A percentile compares a stretch with the other conserved stretches of the same genome.
Evolutionary conservation across 176 grass and related monocot genomes (phyloP).

Genomic region (Echinochloa phyllopogon): DNA sequence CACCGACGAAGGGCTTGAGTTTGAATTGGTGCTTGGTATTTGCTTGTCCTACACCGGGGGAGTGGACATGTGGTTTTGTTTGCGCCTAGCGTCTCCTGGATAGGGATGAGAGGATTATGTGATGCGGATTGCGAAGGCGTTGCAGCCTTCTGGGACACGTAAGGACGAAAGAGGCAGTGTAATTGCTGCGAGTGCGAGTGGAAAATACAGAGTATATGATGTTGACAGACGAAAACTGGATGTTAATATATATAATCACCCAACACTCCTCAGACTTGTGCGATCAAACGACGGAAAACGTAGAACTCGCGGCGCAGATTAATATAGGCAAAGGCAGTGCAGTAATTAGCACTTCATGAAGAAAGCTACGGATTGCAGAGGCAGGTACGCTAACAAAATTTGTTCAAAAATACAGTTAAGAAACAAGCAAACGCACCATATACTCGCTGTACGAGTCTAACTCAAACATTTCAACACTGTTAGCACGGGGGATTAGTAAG

Average conservation of each 20-base stretch:
- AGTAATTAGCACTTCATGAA: not conserved
- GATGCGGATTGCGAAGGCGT: constrained; percentile 35
- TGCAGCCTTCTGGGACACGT: constrained; percentile 14
- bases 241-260: not conserved
- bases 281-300: not conserved
- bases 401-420: not conserved
- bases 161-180: constrained; percentile 5
- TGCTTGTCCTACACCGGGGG: not conserved
- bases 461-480: not conserved
- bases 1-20: not conserved
- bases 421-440: not conserved
- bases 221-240: not conserved
- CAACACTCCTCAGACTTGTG: not conserved
- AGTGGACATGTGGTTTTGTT: not conserved
- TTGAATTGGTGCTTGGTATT: not conserved
- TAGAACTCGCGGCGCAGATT: not conserved
- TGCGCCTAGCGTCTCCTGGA: not conserved
- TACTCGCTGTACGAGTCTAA: not conserved
- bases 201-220: not conserved
- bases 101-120: constrained; percentile 22
- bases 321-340: not conserved
- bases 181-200: constrained; percentile 28
- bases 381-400: not conserved
- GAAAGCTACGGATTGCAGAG: not conserved
- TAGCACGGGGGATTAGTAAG: constrained; percentile 5